These are phyloP conservation scores for Pseudozyma hubeiensis DNA, from an alignment of 1,284 basidiomycete genomes.

Conservation along the genomic window DNA sequence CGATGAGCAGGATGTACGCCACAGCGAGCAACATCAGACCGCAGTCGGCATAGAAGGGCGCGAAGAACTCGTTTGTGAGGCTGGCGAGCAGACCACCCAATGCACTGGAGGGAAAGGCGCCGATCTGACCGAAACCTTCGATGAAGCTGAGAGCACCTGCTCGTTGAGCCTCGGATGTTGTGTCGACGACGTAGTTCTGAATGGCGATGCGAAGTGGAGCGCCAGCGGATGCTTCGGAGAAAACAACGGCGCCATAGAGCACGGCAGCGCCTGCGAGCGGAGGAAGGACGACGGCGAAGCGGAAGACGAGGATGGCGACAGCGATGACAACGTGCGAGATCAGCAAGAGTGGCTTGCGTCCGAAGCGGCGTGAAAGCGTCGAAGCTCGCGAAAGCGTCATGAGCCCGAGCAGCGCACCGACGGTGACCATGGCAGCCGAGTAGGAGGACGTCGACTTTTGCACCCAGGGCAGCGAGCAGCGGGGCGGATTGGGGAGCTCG, in stretches of 20 bases:
- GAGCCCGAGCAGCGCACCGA: slow-evolving; percentile 56
- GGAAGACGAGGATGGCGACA: slow-evolving; percentile 48
- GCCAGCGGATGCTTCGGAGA: slow-evolving; percentile 58
- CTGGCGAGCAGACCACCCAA: slow-evolving; percentile 58
- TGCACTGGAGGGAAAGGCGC: slow-evolving; percentile 58
- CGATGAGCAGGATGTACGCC: slow-evolving; percentile 50
- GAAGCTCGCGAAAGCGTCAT: slow-evolving; percentile 53
- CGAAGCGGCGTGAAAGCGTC: slow-evolving; percentile 50
- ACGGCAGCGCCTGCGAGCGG: slow-evolving; percentile 47
- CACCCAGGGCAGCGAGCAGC: slow-evolving; percentile 53
- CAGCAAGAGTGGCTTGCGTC: slow-evolving; percentile 57
- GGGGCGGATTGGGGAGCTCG: slow-evolving; percentile 51
- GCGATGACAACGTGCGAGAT: slow-evolving; percentile 52
- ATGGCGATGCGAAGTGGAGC: slow-evolving; percentile 59
- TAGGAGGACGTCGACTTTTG: slow-evolving; percentile 59
- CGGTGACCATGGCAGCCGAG: slow-evolving; percentile 59
- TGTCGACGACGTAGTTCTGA: slow-evolving; percentile 65
- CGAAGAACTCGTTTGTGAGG: slow-evolving; percentile 58
- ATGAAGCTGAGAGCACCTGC: slow-evolving; percentile 60
- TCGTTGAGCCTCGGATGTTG: slow-evolving; percentile 52
- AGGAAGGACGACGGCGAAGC: slow-evolving; percentile 48
- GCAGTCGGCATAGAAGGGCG: slow-evolving; percentile 60
- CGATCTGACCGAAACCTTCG: slow-evolving; percentile 63
- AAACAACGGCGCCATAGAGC: slow-evolving; percentile 52
- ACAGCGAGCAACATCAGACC: slow-evolving; percentile 52